Conservation (phyloP, 139 green algal species). For the Ulvella scutata region DNA sequence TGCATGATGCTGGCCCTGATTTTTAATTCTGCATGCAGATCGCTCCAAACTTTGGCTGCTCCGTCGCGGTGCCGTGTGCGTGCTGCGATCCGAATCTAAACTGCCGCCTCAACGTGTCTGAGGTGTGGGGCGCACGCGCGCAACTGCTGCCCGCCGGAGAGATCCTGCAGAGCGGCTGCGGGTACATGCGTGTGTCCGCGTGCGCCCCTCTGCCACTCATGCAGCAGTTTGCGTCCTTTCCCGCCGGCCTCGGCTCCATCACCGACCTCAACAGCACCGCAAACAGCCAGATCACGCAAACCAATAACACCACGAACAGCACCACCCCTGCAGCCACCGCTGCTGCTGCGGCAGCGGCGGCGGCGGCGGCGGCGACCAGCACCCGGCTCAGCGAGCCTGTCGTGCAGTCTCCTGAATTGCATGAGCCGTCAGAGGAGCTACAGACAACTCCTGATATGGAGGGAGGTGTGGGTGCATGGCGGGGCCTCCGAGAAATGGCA, state of each 20-base stretch:
- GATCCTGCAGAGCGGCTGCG: constrained; percentile 1
- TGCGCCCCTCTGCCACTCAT: neutral
- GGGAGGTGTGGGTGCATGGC: no score
- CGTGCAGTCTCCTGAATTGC: no score
- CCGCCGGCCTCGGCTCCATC: neutral
- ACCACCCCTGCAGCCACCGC: neutral
- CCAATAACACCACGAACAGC: no score
- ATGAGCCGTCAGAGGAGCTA: no score
- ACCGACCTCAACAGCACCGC: neutral
- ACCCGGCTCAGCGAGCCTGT: no score
- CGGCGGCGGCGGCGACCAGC: neutral
- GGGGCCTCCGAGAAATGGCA: no score
- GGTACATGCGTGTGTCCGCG: neutral
- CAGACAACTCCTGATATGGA: no score
- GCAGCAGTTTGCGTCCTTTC: neutral
- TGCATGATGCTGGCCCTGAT: no score
- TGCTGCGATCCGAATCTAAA: neutral
- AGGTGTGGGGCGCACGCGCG: neutral
- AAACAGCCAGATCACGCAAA: no score
- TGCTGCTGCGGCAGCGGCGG: neutral
- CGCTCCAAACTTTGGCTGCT: neutral
- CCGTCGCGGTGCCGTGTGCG: neutral
- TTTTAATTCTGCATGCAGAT: no score
- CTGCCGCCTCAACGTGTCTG: neutral
- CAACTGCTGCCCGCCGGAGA: neutral